Evolutionary conservation across 1,139 yeast genomes (phyloP).

Genomic region (Nakaseomyces glabratus): DNA sequence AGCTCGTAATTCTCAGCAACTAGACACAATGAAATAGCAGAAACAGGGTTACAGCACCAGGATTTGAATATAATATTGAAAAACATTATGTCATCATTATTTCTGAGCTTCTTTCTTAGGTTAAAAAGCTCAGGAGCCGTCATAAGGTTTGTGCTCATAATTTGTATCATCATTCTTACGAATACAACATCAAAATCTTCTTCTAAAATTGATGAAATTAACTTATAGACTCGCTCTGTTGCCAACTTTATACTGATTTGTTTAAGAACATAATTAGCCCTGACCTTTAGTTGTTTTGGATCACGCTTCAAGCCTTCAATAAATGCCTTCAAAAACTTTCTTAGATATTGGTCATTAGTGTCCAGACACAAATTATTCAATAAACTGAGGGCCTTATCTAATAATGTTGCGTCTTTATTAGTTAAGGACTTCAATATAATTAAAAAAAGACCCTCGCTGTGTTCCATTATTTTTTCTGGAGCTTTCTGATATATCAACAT

Average conservation of each 20-base stretch:
- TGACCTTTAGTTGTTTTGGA: slow-evolving; percentile 50
- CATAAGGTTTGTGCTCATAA: slow-evolving; percentile 76
- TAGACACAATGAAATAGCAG: slow-evolving; percentile 77
- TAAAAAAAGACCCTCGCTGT: slow-evolving; percentile 59
- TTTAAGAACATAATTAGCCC: slow-evolving; percentile 79
- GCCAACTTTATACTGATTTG: slow-evolving; percentile 75
- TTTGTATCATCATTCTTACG: slow-evolving; percentile 74
- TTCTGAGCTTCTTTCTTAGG: slow-evolving; percentile 60
- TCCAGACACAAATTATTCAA: slow-evolving; percentile 72
- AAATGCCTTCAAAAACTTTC: slow-evolving; percentile 64
- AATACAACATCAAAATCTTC: slow-evolving; percentile 59
- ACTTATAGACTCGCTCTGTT: slow-evolving; percentile 74
- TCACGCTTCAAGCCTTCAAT: slow-evolving; percentile 61
- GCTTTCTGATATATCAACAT: slow-evolving; percentile 71
- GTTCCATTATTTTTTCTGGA: slow-evolving; percentile 52
- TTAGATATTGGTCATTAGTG: slow-evolving; percentile 70
- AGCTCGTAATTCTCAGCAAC: slow-evolving; percentile 84
- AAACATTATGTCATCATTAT: slow-evolving; percentile 56
- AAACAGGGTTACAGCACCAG: slow-evolving; percentile 91
- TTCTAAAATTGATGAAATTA: slow-evolving; percentile 69
- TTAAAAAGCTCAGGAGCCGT: slow-evolving; percentile 74
- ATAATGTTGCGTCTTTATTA: slow-evolving; percentile 80
- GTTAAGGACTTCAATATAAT: slow-evolving; percentile 73
- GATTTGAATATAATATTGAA: slow-evolving; percentile 75
- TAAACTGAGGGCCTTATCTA: slow-evolving; percentile 51